Conservation (phyloP, 805 yeast genomes). For the Saturnispora bothae region DNA sequence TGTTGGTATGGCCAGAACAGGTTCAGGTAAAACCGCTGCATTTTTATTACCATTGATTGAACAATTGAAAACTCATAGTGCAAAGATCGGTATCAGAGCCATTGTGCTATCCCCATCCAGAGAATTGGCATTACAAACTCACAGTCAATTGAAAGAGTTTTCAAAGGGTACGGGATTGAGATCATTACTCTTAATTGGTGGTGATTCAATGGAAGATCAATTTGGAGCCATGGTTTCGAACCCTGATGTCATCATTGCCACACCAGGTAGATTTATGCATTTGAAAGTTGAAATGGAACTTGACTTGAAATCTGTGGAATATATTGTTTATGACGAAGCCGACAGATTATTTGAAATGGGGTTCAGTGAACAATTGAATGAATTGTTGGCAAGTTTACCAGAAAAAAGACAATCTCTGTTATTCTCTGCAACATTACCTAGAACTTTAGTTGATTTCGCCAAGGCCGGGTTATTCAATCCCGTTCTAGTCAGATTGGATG, state of each 20-base stretch:
- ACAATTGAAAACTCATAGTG: conserved; percentile 69
- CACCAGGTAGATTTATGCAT: conserved; percentile 96
- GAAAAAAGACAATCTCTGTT: conserved; percentile 74
- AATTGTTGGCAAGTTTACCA: conserved; percentile 76
- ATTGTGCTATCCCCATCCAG: conserved; percentile 88
- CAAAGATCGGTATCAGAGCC: conserved; percentile 83
- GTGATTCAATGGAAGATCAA: conserved; percentile 97
- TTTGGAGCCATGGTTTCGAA: conserved; percentile 84
- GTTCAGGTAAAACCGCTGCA: conserved; percentile 98
- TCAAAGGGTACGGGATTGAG: conserved; percentile 75
- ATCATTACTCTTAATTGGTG: conserved; percentile 80
- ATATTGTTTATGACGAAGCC: conserved; percentile 93
- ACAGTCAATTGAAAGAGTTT: conserved; percentile 81
- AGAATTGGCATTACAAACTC: conserved; percentile 91
- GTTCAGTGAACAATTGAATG: conserved; percentile 86
- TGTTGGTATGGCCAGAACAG: conserved; percentile 99
- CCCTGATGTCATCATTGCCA: conserved; percentile 92
- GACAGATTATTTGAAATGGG: conserved; percentile 96
- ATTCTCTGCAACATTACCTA: conserved; percentile 92
- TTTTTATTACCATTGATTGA: conserved; percentile 86
- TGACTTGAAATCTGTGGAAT: conserved; percentile 74
- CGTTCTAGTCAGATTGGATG: conserved; percentile 81
- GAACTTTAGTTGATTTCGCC: conserved; percentile 88
- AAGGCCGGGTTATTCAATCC: conserved; percentile 94
- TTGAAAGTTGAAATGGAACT: conserved; percentile 90